Conservation (phyloP, 1,139 yeast genomes). For the Kodamaea plutei region DNA sequence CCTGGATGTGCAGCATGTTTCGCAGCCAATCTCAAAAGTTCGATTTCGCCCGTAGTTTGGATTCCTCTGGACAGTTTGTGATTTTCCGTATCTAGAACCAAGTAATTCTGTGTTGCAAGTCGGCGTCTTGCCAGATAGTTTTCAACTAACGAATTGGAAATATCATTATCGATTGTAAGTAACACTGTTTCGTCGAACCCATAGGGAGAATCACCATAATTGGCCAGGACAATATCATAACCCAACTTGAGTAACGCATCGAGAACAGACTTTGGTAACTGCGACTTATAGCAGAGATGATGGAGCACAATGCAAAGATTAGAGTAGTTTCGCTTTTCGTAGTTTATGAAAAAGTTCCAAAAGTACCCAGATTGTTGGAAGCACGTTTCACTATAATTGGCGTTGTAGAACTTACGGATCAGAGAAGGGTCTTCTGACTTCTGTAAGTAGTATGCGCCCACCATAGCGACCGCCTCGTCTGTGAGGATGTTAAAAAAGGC, state of each 20-base stretch:
- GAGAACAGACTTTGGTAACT: conserved; percentile 44
- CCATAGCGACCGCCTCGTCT: conserved; percentile 29
- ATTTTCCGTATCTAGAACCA: conserved; percentile 15
- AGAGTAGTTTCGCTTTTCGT: conserved; percentile 43
- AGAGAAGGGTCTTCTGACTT: conserved; percentile 6
- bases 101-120: conserved; percentile 20
- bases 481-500: conserved; percentile 14
- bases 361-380: conserved; percentile 42
- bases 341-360: conserved; percentile 56
- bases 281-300: conserved; percentile 38
- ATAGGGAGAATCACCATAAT: conserved; percentile 15
- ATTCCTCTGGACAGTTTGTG: conserved; percentile 7
- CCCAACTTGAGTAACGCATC: conserved; percentile 30
- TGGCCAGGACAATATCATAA: conserved; percentile 22
- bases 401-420: conserved; percentile 38
- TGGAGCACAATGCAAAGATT: conserved; percentile 43
- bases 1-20: conserved; percentile 64
- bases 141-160: conserved; percentile 25
- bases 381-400: conserved; percentile 32
- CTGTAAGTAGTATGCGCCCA: conserved; percentile 21
- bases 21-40: conserved; percentile 27
- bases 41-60: conserved; percentile 19
- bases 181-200: conserved; percentile 15
- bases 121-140: conserved; percentile 24
- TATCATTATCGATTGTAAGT: conserved; percentile 21